Percentiles rank a stretch among this genome's conserved stretches.
Conservation (phyloP, 768 basidiomycete species). For the Psilocybe azurescens region DNA sequence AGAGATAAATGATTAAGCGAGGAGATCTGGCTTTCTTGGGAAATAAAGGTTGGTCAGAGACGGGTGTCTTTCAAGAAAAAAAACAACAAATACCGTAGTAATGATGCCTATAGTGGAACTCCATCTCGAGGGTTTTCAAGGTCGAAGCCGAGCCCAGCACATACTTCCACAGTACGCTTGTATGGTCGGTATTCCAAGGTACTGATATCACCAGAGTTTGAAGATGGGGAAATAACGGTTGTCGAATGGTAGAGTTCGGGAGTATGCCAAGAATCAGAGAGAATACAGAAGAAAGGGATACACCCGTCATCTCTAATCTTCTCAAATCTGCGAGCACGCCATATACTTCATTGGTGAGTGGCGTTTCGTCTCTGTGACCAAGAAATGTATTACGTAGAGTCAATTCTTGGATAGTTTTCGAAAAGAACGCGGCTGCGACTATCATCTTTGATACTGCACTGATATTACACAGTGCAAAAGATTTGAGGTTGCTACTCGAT, state of each 20-base stretch:
- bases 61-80: no score
- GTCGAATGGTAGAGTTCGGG: neutral
- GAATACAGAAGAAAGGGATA: no score
- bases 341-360: neutral
- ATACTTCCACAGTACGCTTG: neutral
- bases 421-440: neutral
- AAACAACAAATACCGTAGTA: no score
- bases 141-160: neutral
- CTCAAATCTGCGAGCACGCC: neutral
- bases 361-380: neutral
- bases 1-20: no score
- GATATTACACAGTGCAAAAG: neutral
- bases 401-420: neutral
- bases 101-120: no score
- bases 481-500: neutral
- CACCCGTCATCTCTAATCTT: neutral
- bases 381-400: neutral
- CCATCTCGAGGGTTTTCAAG: neutral
- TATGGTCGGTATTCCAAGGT: neutral
- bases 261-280: neutral
- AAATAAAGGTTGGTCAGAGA: no score
- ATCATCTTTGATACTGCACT: neutral
- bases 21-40: no score
- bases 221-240: neutral
- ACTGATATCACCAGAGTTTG: neutral